phyloP scores from a whole-genome alignment of 305 asterid genomes.

The Rubia peregrina region DNA sequence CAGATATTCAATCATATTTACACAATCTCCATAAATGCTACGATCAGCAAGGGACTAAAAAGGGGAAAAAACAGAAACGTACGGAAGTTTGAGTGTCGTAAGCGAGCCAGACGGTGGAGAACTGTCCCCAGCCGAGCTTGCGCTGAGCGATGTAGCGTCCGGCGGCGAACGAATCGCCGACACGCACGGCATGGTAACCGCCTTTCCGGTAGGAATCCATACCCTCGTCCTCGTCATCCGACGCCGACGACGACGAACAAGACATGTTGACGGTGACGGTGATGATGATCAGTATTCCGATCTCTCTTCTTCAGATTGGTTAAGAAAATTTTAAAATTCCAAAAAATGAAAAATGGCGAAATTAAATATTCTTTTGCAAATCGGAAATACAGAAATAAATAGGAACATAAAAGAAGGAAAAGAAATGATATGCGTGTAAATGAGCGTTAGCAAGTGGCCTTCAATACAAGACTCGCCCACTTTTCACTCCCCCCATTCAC shows the following conservation, averaged over 20 bases:
- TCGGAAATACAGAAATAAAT: constrained; percentile 1
- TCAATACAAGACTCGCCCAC: constrained; percentile 56
- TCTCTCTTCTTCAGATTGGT: constrained; percentile 8
- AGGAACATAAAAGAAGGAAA: constrained; percentile 21
- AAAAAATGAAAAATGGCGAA: not conserved
- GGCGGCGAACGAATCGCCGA: constrained; percentile 77
- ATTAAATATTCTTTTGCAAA: not conserved
- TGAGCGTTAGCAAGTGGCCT: constrained; percentile 44
- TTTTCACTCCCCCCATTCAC: constrained; percentile 37
- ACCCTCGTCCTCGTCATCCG: constrained; percentile 96
- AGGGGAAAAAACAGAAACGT: constrained; percentile 19
- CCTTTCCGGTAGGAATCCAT: constrained; percentile 86
- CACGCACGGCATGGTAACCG: constrained; percentile 93
- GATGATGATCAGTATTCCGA: not conserved
- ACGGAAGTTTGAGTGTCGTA: constrained; percentile 80
- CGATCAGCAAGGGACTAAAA: not conserved
- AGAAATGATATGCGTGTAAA: constrained; percentile 24
- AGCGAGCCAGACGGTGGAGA: constrained; percentile 98
- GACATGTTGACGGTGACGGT: constrained; percentile 34
- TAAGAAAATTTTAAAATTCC: not conserved
- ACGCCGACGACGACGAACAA: constrained; percentile 85
- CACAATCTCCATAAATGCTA: not conserved
- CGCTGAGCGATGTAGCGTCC: constrained; percentile 95
- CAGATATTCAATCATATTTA: not conserved
- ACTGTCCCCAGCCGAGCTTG: constrained; percentile 98